Base-by-base conservation (phyloP, 1,284 basidiomycete genomes). In the Papiliotrema terrestris region DNA sequence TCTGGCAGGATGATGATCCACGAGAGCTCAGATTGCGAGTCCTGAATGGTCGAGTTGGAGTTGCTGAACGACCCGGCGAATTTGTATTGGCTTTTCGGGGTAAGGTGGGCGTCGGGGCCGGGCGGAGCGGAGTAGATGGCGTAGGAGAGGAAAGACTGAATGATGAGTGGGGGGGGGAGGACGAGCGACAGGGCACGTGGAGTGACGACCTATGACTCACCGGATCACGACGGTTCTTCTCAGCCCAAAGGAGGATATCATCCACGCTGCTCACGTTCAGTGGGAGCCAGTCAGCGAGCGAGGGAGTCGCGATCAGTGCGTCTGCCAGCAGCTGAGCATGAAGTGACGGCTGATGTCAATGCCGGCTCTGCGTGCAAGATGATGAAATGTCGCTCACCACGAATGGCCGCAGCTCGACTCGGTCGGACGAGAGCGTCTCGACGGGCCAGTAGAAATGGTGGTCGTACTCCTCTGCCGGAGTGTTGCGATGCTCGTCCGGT, bases 401-500 rank as follows among this genome's bases (percentile, higher is more conserved):
- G 29, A 64, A 59, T 2, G 69, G 69, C 47, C 67, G 51, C 11
- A 71, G 56, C 52, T 72, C 67, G 0, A 70, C 61, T n/a, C 67
- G 51, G 51, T 72, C 66, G 15, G 66, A 67, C 14, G 51, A 48
- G 37, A 75, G 60, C 3, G 54, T 23, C 51, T 58, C 62, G 39
- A 69, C 65, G 8, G 57, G 55, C 52, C 68, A 71, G 26, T 67
- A 61, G 47, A 63, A 77, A 64, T 77, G 73, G 53, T 67, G 62
- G 61, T 77, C 75, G 54, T 77, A 77, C 19, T 66, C 60, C 37
- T 72, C 70, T 1, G 60, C 55, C 13, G 65, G 63, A 11, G 73
- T 75, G 32, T 66, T 50, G 35, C 59, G 58, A 48, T 71, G 61
- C 17, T 59, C 51, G 35, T 70, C 66, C 15, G 45, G 38, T 6